Conservation (phyloP, 1,284 basidiomycete genomes). For the Austroboletus niveus region DNA sequence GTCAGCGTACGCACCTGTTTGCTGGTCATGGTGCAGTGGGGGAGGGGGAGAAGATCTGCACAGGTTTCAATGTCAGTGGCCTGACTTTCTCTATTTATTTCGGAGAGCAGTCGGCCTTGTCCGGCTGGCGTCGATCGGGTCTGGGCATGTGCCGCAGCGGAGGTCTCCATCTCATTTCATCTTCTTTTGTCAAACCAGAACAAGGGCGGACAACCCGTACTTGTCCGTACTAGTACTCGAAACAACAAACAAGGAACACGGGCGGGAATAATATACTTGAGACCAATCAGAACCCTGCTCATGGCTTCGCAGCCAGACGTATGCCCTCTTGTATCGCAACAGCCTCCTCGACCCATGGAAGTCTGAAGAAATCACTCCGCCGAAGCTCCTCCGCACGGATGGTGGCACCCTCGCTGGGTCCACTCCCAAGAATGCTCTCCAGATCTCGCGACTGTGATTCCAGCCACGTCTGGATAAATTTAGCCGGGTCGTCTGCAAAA, state of each 20-base stretch:
- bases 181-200: not conserved
- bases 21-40: constrained; percentile 45
- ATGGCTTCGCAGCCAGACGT: constrained; percentile 44
- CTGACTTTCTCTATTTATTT: constrained; percentile 16
- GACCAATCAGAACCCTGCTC: not conserved
- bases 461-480: constrained; percentile 88
- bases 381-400: constrained; percentile 85
- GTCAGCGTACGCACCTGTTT: constrained; percentile 45
- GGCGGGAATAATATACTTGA: not conserved
- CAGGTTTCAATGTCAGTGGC: constrained; percentile 4
- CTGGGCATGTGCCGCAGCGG: too few relatives aligned
- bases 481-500: constrained; percentile 78
- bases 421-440: constrained; percentile 86
- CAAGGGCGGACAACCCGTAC: not conserved
- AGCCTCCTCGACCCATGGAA: constrained; percentile 85
- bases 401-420: constrained; percentile 76
- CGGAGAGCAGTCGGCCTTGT: constrained; percentile 11
- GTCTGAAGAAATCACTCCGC: constrained; percentile 84
- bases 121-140: too few relatives aligned
- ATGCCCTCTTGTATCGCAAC: constrained; percentile 57
- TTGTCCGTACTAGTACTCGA: not conserved
- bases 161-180: too few relatives aligned
- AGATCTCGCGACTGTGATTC: constrained; percentile 90
- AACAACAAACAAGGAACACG: not conserved
- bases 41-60: not conserved